Percentiles rank a stretch among this genome's conserved stretches.
Evolutionary conservation across 2,329 filamentous ascomycete species (phyloP).

Genomic region (Lizonia empirigonia): DNA sequence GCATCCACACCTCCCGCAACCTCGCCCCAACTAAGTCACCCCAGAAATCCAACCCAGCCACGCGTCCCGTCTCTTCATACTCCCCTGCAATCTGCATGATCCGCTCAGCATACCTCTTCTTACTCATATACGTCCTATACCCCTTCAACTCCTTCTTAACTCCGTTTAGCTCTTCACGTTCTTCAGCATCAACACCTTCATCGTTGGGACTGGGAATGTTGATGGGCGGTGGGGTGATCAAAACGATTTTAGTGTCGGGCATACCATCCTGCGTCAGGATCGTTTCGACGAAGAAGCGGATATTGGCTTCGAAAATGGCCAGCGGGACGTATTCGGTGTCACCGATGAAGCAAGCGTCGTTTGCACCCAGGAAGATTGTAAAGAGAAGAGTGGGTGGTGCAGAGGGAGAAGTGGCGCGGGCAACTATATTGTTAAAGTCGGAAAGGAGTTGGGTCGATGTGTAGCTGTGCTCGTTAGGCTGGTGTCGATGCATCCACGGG

Average conservation of each 20-base stretch:
- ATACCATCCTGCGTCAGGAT: slow-evolving; percentile 41
- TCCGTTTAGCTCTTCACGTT: slow-evolving; percentile 9
- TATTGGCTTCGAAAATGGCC: slow-evolving; percentile 41
- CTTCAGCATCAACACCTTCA: not conserved
- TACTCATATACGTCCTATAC: slow-evolving; percentile 47
- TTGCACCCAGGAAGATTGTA: slow-evolving; percentile 50
- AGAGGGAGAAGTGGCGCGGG: slow-evolving; percentile 21
- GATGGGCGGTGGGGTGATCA: slow-evolving; percentile 49
- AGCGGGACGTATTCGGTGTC: slow-evolving; percentile 40
- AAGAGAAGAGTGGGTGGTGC: slow-evolving; percentile 43
- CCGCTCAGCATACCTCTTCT: slow-evolving; percentile 47
- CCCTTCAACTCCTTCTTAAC: slow-evolving; percentile 24
- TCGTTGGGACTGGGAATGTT: slow-evolving; percentile 28
- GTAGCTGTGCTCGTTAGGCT: slow-evolving; percentile 27
- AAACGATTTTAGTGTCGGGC: slow-evolving; percentile 42
- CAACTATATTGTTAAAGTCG: slow-evolving; percentile 35
- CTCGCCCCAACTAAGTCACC: slow-evolving; percentile 32
- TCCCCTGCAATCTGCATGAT: slow-evolving; percentile 45
- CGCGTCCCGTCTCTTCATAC: slow-evolving; percentile 41
- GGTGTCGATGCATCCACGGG: not conserved
- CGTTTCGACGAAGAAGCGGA: slow-evolving; percentile 44
- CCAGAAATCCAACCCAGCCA: slow-evolving; percentile 47
- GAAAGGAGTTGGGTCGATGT: slow-evolving; percentile 32
- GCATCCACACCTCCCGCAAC: slow-evolving; percentile 29
- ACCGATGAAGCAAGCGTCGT: slow-evolving; percentile 45